A percentile compares a stretch with the other conserved stretches of the same genome.
These are phyloP conservation scores for Penicillium parvum DNA, from an alignment of 495 filamentous ascomycete genomes.

Conservation along the genomic window DNA sequence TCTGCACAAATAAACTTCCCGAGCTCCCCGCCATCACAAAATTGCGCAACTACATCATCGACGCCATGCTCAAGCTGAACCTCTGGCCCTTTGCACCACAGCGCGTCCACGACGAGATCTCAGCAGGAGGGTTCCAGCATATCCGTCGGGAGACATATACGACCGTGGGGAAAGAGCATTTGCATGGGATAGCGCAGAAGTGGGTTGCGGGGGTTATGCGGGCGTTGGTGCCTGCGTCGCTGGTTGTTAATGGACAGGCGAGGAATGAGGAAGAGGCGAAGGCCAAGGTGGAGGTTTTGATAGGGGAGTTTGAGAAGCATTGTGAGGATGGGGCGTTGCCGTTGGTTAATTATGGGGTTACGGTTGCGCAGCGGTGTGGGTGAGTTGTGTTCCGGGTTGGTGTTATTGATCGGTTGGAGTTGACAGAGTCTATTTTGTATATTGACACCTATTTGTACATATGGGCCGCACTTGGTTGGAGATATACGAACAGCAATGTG, in stretches of 20 bases:
- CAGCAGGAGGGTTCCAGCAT: constrained; percentile 2
- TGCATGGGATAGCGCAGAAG: constrained; percentile 7
- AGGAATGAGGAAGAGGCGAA: constrained; percentile 7
- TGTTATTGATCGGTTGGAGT: too few species aligned
- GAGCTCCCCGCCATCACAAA: constrained; percentile 6
- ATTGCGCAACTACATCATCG: constrained; percentile 6
- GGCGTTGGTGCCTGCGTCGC: constrained; percentile 11
- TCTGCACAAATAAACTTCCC: constrained; percentile 14
- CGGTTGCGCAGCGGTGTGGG: constrained; percentile 14
- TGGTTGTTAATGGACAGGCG: constrained; percentile 15
- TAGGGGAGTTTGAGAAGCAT: constrained; percentile 14
- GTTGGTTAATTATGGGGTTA: constrained; percentile 18
- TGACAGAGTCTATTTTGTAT: too few species aligned
- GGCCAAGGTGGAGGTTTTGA: constrained; percentile 18
- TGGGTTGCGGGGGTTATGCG: constrained; percentile 18
- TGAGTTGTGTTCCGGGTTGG: too few species aligned
- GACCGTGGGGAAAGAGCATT: constrained; percentile 8
- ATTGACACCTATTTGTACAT: too few species aligned
- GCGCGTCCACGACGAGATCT: constrained; percentile 12
- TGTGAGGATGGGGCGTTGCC: constrained; percentile 10
- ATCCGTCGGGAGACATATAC: constrained; percentile 11
- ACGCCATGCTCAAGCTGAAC: constrained; percentile 14
- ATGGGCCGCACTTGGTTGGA: too few species aligned
- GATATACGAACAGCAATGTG: too few species aligned
- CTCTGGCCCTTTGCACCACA: constrained; percentile 12